These are phyloP conservation scores for Crithidia bombi DNA, from an alignment of 208 protist species.

Conservation along the genomic window DNA sequence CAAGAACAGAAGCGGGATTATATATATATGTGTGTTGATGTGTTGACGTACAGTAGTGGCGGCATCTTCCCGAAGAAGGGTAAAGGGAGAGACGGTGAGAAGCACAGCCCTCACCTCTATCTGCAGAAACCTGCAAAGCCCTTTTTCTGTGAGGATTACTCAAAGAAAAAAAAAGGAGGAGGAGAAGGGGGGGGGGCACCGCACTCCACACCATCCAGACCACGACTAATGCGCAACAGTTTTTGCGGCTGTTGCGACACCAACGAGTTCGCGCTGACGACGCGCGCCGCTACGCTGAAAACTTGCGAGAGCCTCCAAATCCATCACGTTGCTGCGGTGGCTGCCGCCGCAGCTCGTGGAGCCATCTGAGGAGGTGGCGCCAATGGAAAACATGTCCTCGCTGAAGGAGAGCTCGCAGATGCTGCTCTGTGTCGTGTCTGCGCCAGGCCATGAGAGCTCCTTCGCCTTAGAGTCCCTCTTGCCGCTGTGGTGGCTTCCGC, in stretches of 20 bases:
- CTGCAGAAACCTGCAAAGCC: no score
- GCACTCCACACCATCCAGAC: no score
- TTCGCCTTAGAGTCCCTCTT: slow-evolving; percentile 5
- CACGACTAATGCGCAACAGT: neutral
- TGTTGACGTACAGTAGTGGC: no score
- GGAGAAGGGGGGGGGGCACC: no score
- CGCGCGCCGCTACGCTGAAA: slow-evolving; percentile 38
- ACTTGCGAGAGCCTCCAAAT: slow-evolving; percentile 13
- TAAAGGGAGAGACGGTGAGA: no score
- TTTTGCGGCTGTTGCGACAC: neutral
- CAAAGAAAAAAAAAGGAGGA: slow-evolving; percentile 4
- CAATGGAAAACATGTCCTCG: slow-evolving; percentile 24
- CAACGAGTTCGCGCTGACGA: slow-evolving; percentile 17
- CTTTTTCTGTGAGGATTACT: no score
- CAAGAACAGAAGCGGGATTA: no score
- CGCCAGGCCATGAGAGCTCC: slow-evolving; percentile 17
- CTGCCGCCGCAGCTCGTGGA: slow-evolving; percentile 4
- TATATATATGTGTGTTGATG: no score
- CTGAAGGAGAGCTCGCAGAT: slow-evolving; percentile 30
- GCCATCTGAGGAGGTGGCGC: slow-evolving; percentile 3
- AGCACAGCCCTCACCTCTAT: no score
- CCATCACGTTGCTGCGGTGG: slow-evolving; percentile 24
- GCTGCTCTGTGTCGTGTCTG: slow-evolving; percentile 25
- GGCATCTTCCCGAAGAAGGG: no score
- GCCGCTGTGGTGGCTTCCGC: neutral